These are phyloP conservation scores for Balakata baccata DNA, from an alignment of 345 rosid species.

Conservation along the genomic window DNA sequence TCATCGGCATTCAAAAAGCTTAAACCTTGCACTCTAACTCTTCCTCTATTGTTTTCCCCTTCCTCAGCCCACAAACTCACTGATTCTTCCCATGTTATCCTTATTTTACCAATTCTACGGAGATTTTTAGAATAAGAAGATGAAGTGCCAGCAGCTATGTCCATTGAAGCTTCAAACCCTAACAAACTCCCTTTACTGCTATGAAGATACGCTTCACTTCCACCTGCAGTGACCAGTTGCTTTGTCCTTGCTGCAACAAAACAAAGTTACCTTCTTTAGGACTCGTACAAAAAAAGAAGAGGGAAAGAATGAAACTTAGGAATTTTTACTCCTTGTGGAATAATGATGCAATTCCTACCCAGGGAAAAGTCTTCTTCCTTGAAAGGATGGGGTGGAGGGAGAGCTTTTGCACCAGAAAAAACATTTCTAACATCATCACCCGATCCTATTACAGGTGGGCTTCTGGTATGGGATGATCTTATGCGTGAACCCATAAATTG, in stretches of 20 bases:
- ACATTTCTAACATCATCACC: conserved; percentile 31
- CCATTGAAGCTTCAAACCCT: conserved; percentile 54
- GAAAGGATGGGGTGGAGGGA: conserved; percentile 59
- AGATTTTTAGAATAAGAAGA: conserved; percentile 49
- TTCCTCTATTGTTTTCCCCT: conserved; percentile 75
- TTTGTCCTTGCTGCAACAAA: conserved; percentile 56
- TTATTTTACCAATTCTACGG: conserved; percentile 82
- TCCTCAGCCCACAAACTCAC: conserved; percentile 96
- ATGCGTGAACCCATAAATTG: conserved; percentile 88
- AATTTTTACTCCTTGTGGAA: neutral
- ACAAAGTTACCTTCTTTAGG: neutral
- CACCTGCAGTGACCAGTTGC: conserved; percentile 47
- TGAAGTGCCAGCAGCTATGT: conserved; percentile 30
- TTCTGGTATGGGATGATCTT: conserved; percentile 53
- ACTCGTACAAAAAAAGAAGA: neutral
- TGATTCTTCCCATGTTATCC: conserved; percentile 96
- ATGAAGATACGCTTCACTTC: conserved; percentile 42
- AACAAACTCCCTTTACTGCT: conserved; percentile 36
- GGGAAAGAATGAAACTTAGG: neutral
- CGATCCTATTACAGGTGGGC: conserved; percentile 18
- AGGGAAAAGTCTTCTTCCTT: conserved; percentile 52
- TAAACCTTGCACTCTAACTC: conserved; percentile 69
- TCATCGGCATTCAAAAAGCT: conserved; percentile 88
- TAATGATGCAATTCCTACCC: conserved; percentile 24
- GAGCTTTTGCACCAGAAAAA: conserved; percentile 28